phyloP scores from a whole-genome alignment of 495 filamentous ascomycete genomes.

The Choiromyces venosus region DNA sequence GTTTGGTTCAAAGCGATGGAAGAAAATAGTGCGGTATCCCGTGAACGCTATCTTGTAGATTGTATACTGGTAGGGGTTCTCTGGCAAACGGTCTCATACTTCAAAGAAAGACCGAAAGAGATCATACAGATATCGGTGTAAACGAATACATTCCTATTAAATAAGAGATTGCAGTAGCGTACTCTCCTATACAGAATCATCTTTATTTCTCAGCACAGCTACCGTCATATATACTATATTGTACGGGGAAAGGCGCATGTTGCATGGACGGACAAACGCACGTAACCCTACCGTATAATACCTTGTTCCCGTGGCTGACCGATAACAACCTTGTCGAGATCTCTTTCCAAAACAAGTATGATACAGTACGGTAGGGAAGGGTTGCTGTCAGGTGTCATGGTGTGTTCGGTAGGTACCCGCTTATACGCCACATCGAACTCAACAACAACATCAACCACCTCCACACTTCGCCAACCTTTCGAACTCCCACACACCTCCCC shows the following conservation, averaged over 20 bases:
- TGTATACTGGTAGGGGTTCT: background rate
- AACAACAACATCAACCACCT: constrained; percentile 5
- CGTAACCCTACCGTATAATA: too few species aligned
- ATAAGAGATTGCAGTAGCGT: background rate
- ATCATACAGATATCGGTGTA: background rate
- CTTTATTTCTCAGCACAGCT: background rate
- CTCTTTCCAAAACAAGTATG: background rate
- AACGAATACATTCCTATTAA: background rate
- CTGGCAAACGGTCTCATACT: background rate
- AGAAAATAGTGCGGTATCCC: background rate
- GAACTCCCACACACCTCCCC: background rate
- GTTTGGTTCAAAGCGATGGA: background rate
- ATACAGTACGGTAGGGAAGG: background rate
- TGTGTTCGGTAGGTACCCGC: constrained; percentile 2
- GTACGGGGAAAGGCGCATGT: constrained; percentile 1
- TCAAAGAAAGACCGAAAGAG: background rate
- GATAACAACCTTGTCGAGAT: constrained; percentile 2
- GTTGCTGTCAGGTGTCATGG: background rate
- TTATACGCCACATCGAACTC: constrained; percentile 4
- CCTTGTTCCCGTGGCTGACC: background rate
- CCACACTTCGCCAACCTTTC: background rate
- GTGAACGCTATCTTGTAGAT: background rate
- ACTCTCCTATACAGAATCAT: background rate
- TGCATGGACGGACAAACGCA: background rate
- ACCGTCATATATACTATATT: background rate